phyloP scores from a whole-genome alignment of 2,329 filamentous ascomycete species.

The Talaromyces pinophilus region DNA sequence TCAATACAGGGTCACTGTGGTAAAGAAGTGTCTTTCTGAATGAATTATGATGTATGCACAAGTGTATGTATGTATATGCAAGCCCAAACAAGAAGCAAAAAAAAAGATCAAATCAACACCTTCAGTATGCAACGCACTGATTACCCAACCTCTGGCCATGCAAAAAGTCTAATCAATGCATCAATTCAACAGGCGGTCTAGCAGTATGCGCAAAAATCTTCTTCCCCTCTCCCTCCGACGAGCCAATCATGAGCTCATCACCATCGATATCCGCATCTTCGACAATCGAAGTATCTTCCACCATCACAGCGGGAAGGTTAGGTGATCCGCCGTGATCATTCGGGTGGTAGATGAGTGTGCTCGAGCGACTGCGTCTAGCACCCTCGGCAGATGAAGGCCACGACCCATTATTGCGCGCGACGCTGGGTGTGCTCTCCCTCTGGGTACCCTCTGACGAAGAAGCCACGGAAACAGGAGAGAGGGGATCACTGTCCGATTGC shows the following conservation, averaged over 20 bases:
- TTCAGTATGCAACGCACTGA: conserved; percentile 6
- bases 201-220: conserved; percentile 55
- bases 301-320: conserved; percentile 62
- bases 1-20: too few species aligned
- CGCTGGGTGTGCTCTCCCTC: neutral
- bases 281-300: conserved; percentile 59
- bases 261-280: conserved; percentile 43
- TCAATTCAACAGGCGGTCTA: conserved; percentile 59
- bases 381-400: conserved; percentile 31
- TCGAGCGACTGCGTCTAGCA: conserved; percentile 52
- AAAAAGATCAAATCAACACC: neutral
- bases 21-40: neutral
- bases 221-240: conserved; percentile 33
- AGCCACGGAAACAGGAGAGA: conserved; percentile 37
- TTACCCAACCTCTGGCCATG: neutral
- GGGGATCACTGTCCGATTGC: conserved; percentile 29
- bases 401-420: conserved; percentile 15
- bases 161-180: conserved; percentile 40
- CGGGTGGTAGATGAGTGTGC: conserved; percentile 64
- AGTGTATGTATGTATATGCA: conserved; percentile 15
- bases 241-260: conserved; percentile 40
- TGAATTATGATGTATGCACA: conserved; percentile 5
- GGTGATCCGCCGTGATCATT: conserved; percentile 62
- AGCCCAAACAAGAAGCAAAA: neutral
- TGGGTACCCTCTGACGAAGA: conserved; percentile 25